Base-by-base conservation (phyloP, 257 asterid genomes). In the Gentiana dahurica region DNA sequence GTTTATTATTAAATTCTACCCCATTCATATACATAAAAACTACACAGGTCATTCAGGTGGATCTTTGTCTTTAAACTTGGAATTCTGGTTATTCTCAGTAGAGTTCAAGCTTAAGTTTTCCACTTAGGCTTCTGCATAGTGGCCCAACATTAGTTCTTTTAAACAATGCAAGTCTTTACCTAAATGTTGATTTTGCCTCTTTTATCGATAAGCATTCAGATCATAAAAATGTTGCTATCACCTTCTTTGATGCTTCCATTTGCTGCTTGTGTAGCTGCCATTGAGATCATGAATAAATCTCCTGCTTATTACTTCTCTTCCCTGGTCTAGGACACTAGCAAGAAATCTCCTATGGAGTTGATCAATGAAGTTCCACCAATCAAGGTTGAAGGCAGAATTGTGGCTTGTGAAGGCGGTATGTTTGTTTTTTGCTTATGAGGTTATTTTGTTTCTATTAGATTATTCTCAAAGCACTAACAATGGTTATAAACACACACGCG, bases 301-400 rank as follows among this genome's bases (percentile, higher is more conserved):
- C 54, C 24, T 62, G 52, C 53, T 55, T 36, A 6, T 36, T 49
- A 36, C 46, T 47, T 62, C 49, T 11, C 59, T 51, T 44, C 71
- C 43, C 46, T 8, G 33, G 55, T 55, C 35, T 61, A 88, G 95
- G 95, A 88, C 68, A 65, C 78, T 35, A 81, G 84, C 69, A 81
- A 75, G 62, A 85, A 83, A 66, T 92, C 98, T 60, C 97, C 97
- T 8, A 87, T 88, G 95, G 91, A 92, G 67, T 68, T 92, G 86
- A 92, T 92, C 81, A 85, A 83, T 68, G 98, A 92, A 80, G 98
- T 88, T 69, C 93, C 90, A 65, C 97, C 98, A 6, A 85, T 87
- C 77, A 88, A 75, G 84, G 94, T 92, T 46, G 82, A 77, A 58
- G 86, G 82, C 73, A 72, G 94, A 75, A 85, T 85, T 49, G 94